phyloP scores from a whole-genome alignment of 495 filamentous ascomycete genomes.

The Penicillium macrosclerotiorum region DNA sequence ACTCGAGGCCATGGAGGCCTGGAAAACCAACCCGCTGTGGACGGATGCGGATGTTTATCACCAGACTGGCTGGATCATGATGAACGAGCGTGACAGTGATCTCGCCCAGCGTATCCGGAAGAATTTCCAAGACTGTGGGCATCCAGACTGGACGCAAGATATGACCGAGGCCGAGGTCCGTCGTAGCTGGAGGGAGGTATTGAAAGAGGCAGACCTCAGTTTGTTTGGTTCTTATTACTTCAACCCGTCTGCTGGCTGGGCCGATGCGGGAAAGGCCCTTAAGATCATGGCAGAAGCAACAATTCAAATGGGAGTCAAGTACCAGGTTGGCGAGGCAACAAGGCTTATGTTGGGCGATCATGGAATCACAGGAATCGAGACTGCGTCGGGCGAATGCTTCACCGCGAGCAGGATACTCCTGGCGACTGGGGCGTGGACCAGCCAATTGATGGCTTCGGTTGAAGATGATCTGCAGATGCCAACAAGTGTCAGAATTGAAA shows the following conservation, averaged over 20 bases:
- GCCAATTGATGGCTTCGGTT: conserved; percentile 26
- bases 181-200: conserved; percentile 26
- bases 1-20: conserved; percentile 32
- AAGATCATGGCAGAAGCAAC: conserved; percentile 31
- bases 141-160: conserved; percentile 16
- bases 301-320: conserved; percentile 30
- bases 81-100: conserved; percentile 31
- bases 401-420: conserved; percentile 48
- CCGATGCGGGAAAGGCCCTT: conserved; percentile 34
- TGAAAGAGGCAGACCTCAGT: conserved; percentile 23
- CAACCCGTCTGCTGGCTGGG: conserved; percentile 41
- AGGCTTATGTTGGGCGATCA: conserved; percentile 18
- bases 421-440: conserved; percentile 57
- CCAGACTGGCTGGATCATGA: conserved; percentile 35
- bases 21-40: conserved; percentile 24
- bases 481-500: conserved; percentile 27
- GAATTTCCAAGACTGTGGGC: conserved; percentile 28
- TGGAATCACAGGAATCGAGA: conserved; percentile 23
- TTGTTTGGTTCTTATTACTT: conserved; percentile 32
- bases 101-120: conserved; percentile 25
- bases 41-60: conserved; percentile 25
- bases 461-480: conserved; percentile 33
- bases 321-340: conserved; percentile 29
- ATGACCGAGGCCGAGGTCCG: conserved; percentile 30
- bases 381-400: conserved; percentile 29